Evolutionary conservation across 2,329 filamentous ascomycete genomes (phyloP), one percentile per base, ranked within the genome.

Genomic region (Raffaelea albimanens): DNA sequence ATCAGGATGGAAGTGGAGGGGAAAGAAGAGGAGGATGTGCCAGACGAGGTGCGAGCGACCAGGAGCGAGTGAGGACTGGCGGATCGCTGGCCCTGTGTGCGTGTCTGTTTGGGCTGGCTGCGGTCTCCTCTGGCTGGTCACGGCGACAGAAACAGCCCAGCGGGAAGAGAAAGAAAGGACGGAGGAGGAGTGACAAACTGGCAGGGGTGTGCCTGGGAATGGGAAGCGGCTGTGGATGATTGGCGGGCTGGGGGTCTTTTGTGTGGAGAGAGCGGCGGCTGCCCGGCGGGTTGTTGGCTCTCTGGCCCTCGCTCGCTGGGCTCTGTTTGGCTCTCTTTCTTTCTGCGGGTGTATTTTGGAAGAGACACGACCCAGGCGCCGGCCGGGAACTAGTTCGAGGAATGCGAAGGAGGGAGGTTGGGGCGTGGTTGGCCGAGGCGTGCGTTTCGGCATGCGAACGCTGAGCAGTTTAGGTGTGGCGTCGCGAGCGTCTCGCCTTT

Each of bases 201-300:
- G 44, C 49, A 50, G 53, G 53, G 53, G 50, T 40, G 33, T 53
- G 52, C 49, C 46, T 53, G 49, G 53, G 47, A 52, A 50, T 46
- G 40, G 50, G 43, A 50, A 44, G 47, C 36, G 43, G 40, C 31
- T 43, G 46, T 40, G 49, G 22, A 22, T 51, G 50, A 49, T 53
- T 51, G 53, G 48, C 48, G 47, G 46, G 44, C 20, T 21, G 36
- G 47, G 36, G 41, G 22, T n/a, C n/a, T n/a, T n/a, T 40, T 29
- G 25, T 46, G 40, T 53, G 53, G 46, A 46, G 47, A 51, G 44
- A 20, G 43, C n/a, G 41, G 23, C 42, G 38, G 40, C 20, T 43
- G 36, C 25, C 41, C 16, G 42, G 22, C 16, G 16, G 23, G 8
- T 11, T 19, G 41, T 45, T 44, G 42, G n/a, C n/a, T n/a, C n/a